phyloP scores from a whole-genome alignment of 1,139 yeast genomes.

The Taphrina sp. region DNA sequence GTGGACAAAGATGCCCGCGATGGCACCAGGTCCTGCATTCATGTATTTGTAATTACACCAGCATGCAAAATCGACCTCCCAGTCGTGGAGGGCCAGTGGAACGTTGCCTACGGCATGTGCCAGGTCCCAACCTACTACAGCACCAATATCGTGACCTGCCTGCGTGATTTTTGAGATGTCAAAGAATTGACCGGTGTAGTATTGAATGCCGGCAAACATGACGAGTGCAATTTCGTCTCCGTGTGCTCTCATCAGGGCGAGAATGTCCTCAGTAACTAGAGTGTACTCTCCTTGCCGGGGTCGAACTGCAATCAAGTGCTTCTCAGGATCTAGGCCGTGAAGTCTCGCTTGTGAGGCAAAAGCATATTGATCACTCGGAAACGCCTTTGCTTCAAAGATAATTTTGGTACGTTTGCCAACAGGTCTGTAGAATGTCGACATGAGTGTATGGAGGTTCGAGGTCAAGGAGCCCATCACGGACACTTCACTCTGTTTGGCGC shows the following conservation, averaged over 20 bases:
- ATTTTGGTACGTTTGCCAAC: constrained; percentile 57
- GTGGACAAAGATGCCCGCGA: constrained; percentile 78
- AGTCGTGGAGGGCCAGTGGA: constrained; percentile 69
- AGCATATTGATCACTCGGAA: constrained; percentile 89
- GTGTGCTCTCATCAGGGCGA: constrained; percentile 55
- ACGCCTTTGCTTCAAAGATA: constrained; percentile 78
- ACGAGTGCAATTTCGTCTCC: constrained; percentile 69
- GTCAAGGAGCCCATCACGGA: constrained; percentile 88
- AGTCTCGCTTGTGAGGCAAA: constrained; percentile 68
- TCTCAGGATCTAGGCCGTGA: constrained; percentile 57
- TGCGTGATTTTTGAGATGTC: constrained; percentile 67
- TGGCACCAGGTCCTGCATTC: constrained; percentile 90
- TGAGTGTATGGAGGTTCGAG: constrained; percentile 69
- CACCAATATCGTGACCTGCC: constrained; percentile 55
- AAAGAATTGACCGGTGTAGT: constrained; percentile 85
- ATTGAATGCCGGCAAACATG: constrained; percentile 84
- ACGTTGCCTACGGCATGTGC: constrained; percentile 95
- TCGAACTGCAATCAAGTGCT: constrained; percentile 61
- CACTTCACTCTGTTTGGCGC: constrained; percentile 69
- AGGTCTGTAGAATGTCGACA: constrained; percentile 75
- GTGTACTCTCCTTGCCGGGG: constrained; percentile 59
- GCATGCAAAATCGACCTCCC: constrained; percentile 90
- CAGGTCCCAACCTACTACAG: constrained; percentile 87
- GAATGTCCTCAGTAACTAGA: constrained; percentile 62
- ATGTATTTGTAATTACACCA: constrained; percentile 93